A percentile compares a stretch with the other conserved stretches of the same genome.
Conservation (phyloP, 495 filamentous ascomycete genomes). For the Aspergillus ellipticus region DNA sequence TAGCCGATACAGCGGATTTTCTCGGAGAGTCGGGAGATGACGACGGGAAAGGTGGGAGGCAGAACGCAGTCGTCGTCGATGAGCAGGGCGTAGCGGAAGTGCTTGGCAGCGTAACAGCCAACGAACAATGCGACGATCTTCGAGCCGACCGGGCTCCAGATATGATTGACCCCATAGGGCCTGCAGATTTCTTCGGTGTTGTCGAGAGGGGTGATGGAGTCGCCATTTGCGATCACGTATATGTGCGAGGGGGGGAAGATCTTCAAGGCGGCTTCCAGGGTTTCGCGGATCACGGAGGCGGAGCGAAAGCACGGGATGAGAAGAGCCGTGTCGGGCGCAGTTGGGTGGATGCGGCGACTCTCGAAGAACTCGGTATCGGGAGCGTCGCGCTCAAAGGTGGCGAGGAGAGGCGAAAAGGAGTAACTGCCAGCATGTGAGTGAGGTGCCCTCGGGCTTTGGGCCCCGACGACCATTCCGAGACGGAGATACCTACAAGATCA, state of each 20-base stretch:
- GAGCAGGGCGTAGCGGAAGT: conserved; percentile 39
- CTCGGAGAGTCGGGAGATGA: conserved; percentile 35
- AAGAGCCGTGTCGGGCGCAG: conserved; percentile 28
- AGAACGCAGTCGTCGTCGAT: conserved; percentile 49
- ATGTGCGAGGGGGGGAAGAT: conserved; percentile 44
- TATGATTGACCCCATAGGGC: conserved; percentile 36
- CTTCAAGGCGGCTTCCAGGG: conserved; percentile 41
- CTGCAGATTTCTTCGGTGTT: conserved; percentile 45
- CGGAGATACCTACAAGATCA: conserved; percentile 25
- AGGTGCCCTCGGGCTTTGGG: neutral
- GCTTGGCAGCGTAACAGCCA: conserved; percentile 38
- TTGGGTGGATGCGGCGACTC: conserved; percentile 17
- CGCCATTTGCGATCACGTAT: conserved; percentile 45
- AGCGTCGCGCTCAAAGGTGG: conserved; percentile 35
- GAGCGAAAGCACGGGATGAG: conserved; percentile 49
- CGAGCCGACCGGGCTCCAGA: conserved; percentile 37
- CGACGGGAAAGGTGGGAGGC: conserved; percentile 40
- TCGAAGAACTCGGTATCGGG: conserved; percentile 18
- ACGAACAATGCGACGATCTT: conserved; percentile 48
- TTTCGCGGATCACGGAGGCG: conserved; percentile 37
- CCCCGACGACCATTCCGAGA: neutral
- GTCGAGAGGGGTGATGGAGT: conserved; percentile 36
- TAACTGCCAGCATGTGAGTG: conserved; percentile 21
- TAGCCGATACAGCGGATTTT: conserved; percentile 40
- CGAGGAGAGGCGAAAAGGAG: conserved; percentile 35